Evolutionary conservation across 345 rosid genomes (phyloP).

Genomic region (Trapa incisa): DNA sequence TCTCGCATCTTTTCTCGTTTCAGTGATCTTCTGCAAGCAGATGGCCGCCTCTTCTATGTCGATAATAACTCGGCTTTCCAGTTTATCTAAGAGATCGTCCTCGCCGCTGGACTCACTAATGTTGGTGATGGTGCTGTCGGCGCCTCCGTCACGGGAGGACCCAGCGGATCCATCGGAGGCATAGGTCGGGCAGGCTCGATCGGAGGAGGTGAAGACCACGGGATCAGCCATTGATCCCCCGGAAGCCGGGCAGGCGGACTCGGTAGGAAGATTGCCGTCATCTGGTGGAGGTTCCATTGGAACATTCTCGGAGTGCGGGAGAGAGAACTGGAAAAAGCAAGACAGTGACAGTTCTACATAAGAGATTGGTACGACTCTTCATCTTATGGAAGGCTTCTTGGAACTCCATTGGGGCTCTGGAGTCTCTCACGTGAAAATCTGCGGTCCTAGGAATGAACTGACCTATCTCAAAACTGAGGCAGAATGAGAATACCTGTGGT

Average conservation of each 20-base stretch:
- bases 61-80: conserved; percentile 30
- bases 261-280: conserved; percentile 20
- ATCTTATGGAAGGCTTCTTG: conserved; percentile 21
- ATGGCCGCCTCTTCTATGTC: conserved; percentile 53
- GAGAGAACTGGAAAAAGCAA: background rate
- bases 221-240: too few species aligned
- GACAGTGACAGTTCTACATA: background rate
- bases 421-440: too few species aligned
- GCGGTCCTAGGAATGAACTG: too few species aligned
- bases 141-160: background rate
- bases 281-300: background rate
- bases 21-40: conserved; percentile 41
- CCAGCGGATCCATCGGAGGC: conserved; percentile 19
- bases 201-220: too few species aligned
- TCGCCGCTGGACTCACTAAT: conserved; percentile 7
- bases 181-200: too few species aligned
- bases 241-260: conserved; percentile 34
- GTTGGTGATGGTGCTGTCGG: background rate
- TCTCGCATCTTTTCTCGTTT: conserved; percentile 35
- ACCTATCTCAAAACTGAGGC: too few species aligned
- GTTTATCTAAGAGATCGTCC: conserved; percentile 38
- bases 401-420: conserved; percentile 25
- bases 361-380: too few species aligned
- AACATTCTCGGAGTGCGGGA: too few species aligned
- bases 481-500: too few species aligned